Conservation (phyloP, 495 filamentous ascomycete genomes). For the Pseudevernia furfuracea region DNA sequence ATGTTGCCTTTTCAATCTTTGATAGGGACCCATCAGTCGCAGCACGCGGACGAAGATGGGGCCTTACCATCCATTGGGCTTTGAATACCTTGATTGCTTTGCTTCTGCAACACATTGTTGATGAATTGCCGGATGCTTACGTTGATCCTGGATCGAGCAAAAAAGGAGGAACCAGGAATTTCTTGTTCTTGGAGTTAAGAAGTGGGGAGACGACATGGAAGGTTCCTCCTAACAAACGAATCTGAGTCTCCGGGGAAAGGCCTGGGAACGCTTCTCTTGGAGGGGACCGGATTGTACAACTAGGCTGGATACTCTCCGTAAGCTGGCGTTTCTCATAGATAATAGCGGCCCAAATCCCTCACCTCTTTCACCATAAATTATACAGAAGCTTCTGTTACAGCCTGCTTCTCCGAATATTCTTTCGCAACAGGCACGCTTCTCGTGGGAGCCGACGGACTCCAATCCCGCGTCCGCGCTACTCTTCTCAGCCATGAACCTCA, state of each 20-base stretch:
- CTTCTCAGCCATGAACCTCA: slow-evolving; percentile 29
- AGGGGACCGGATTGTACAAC: slow-evolving; percentile 43
- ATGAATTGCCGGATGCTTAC: slow-evolving; percentile 42
- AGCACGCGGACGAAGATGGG: slow-evolving; percentile 48
- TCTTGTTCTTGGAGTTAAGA: slow-evolving; percentile 47
- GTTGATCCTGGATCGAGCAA: slow-evolving; percentile 41
- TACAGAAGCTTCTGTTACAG: slow-evolving; percentile 30
- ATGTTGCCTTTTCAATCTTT: slow-evolving; percentile 44
- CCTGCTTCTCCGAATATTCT: slow-evolving; percentile 46
- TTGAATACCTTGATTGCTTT: slow-evolving; percentile 43
- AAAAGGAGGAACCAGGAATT: slow-evolving; percentile 43
- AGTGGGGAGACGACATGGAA: slow-evolving; percentile 39
- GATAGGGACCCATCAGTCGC: slow-evolving; percentile 44
- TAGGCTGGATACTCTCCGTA: slow-evolving; percentile 10
- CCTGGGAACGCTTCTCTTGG: slow-evolving; percentile 41
- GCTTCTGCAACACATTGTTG: slow-evolving; percentile 42
- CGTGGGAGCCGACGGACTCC: slow-evolving; percentile 50
- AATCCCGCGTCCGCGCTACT: slow-evolving; percentile 38
- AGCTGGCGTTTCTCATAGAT: background rate
- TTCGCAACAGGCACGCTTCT: slow-evolving; percentile 42
- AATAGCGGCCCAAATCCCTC: slow-evolving; percentile 14
- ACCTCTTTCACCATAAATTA: background rate
- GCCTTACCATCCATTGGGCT: slow-evolving; percentile 53
- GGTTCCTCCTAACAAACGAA: slow-evolving; percentile 42
- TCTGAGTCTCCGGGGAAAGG: slow-evolving; percentile 44